Evolutionary conservation across 2,329 filamentous ascomycete genomes (phyloP).

Genomic region (Cladosporium colombiae): DNA sequence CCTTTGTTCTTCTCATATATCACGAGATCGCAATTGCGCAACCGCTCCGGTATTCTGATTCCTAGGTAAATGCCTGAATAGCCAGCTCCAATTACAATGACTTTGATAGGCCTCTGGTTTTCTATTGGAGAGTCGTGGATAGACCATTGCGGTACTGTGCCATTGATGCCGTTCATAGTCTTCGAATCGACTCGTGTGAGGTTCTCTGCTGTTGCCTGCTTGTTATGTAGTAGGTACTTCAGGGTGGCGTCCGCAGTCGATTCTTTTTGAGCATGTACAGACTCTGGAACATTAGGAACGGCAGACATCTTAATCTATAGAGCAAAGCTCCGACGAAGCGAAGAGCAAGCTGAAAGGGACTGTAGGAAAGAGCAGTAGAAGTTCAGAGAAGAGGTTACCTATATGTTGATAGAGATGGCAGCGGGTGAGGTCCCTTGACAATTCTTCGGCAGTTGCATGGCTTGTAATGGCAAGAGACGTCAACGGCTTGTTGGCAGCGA

Average conservation of each 20-base stretch:
- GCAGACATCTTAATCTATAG: conserved; percentile 42
- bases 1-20: conserved; percentile 49
- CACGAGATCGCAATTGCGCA: conserved; percentile 42
- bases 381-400: neutral
- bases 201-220: conserved; percentile 16
- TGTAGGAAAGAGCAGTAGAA: neutral
- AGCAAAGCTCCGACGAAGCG: no score
- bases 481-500: neutral
- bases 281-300: conserved; percentile 34
- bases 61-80: conserved; percentile 48
- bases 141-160: conserved; percentile 27
- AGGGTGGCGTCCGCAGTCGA: conserved; percentile 25
- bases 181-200: conserved; percentile 16
- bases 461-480: neutral
- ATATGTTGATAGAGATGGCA: neutral
- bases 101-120: conserved; percentile 44
- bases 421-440: neutral
- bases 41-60: conserved; percentile 38
- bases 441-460: neutral
- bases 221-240: conserved; percentile 26
- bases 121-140: conserved; percentile 45
- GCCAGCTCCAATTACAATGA: conserved; percentile 49
- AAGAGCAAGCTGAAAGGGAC: neutral
- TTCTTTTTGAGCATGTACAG: conserved; percentile 21
- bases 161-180: conserved; percentile 23